Conservation (phyloP, 106 monocot species). For the Dactylorhiza incarnata region DNA sequence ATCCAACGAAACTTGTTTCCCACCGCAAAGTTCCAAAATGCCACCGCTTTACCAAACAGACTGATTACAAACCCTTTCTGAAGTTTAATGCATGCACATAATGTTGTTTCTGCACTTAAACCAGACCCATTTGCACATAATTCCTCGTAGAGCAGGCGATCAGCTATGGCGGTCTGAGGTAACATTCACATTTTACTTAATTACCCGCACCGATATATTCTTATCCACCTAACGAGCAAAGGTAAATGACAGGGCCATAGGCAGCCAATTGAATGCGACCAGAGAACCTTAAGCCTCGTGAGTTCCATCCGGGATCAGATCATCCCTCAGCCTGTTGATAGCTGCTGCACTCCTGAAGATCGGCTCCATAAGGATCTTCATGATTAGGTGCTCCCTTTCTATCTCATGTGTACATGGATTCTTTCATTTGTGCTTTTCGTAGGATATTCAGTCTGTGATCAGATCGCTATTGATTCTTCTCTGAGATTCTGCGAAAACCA, state of each 20-base stretch:
- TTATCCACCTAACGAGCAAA: neutral
- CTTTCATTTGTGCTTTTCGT: neutral
- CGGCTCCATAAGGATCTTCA: slow-evolving; percentile 11
- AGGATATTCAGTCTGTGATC: neutral
- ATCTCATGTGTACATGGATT: neutral
- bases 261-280: slow-evolving; percentile 9
- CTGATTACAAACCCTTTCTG: neutral
- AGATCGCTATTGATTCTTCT: neutral
- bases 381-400: slow-evolving; percentile 2
- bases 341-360: slow-evolving; percentile 3
- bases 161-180: slow-evolving; percentile 79
- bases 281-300: slow-evolving; percentile 13
- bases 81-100: neutral
- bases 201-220: neutral
- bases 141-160: slow-evolving; percentile 81
- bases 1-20: no score
- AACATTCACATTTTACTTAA: slow-evolving; percentile 7
- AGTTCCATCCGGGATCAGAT: slow-evolving; percentile 12
- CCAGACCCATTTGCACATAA: slow-evolving; percentile 96
- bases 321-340: neutral
- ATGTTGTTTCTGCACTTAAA: neutral
- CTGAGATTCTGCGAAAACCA: neutral
- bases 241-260: slow-evolving; percentile 12
- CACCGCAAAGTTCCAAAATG: no score
- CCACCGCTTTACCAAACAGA: no score